A percentile compares a stretch with the other conserved stretches of the same genome.
phyloP scores from a whole-genome alignment of 495 filamentous ascomycete species.

The Gamarada debralockiae region DNA sequence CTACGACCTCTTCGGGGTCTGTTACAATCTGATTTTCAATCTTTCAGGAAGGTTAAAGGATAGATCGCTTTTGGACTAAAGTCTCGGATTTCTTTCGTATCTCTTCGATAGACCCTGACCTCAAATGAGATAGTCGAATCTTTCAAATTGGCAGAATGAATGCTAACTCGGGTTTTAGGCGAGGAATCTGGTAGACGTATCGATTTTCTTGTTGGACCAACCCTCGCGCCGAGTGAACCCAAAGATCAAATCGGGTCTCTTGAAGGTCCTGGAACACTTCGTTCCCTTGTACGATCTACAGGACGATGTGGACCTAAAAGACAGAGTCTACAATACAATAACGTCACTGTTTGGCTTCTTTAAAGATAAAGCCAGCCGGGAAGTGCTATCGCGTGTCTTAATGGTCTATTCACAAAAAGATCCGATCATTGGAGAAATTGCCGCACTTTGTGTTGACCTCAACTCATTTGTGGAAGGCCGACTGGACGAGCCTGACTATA shows the following conservation, averaged over 20 bases:
- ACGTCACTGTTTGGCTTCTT: slow-evolving; percentile 82
- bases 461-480: slow-evolving; percentile 68
- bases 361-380: slow-evolving; percentile 69
- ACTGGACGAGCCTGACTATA: slow-evolving; percentile 83
- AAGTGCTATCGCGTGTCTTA: slow-evolving; percentile 67
- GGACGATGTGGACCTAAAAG: slow-evolving; percentile 52
- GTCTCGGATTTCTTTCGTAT: too few species aligned
- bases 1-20: too few species aligned
- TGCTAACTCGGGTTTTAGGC: too few species aligned
- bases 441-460: slow-evolving; percentile 69
- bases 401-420: slow-evolving; percentile 62
- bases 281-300: slow-evolving; percentile 56
- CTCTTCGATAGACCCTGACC: too few species aligned
- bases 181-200: slow-evolving; percentile 64
- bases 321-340: slow-evolving; percentile 56
- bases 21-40: too few species aligned
- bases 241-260: slow-evolving; percentile 74
- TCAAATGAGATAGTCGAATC: too few species aligned
- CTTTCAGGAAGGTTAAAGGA: too few species aligned
- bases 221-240: slow-evolving; percentile 76
- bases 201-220: slow-evolving; percentile 76
- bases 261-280: slow-evolving; percentile 73
- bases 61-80: too few species aligned
- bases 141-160: too few species aligned
- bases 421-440: slow-evolving; percentile 54